Evolutionary conservation across 192 early-diverging fungal genomes (phyloP).

Genomic region (Podila epicladia): DNA sequence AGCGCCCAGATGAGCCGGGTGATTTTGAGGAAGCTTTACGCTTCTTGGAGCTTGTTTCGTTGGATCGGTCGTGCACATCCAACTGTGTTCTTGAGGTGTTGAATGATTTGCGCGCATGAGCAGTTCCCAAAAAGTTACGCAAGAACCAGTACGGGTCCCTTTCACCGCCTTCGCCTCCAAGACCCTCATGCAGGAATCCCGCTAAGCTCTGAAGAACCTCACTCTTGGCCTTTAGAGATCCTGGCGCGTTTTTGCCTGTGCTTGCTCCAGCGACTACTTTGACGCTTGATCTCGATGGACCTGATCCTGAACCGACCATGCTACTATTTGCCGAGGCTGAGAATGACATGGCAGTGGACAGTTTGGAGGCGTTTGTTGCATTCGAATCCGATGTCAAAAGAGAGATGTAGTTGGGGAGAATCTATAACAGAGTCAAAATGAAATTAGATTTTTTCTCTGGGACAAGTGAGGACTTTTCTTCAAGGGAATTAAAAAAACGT

Average conservation of each 20-base stretch:
- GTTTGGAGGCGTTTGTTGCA: conserved; percentile 45
- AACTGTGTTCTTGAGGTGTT: conserved; percentile 19
- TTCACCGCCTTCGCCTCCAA: conserved; percentile 54
- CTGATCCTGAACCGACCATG: conserved; percentile 16
- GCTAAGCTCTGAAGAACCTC: conserved; percentile 67
- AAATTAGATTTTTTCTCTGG: neutral
- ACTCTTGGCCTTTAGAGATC: conserved; percentile 58
- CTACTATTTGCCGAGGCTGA: conserved; percentile 21
- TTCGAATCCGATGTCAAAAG: conserved; percentile 66
- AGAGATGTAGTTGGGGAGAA: conserved; percentile 72
- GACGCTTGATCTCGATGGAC: neutral
- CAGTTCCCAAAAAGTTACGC: conserved; percentile 54
- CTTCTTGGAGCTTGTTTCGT: conserved; percentile 6
- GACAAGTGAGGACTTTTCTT: neutral
- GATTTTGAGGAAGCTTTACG: conserved; percentile 18
- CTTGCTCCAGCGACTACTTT: conserved; percentile 18
- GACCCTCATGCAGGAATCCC: conserved; percentile 63
- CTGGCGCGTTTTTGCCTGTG: conserved; percentile 46
- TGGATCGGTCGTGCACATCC: conserved; percentile 7
- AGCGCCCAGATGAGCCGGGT: conserved; percentile 7
- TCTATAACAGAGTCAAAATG: conserved; percentile 31
- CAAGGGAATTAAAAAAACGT: neutral
- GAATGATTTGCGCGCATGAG: conserved; percentile 55
- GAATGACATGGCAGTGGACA: conserved; percentile 45
- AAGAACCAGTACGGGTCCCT: conserved; percentile 64